Percentiles rank a stretch among this genome's conserved stretches.
phyloP scores from a whole-genome alignment of 2,329 filamentous ascomycete species.

The Stagonosporopsis chrysanthemi region DNA sequence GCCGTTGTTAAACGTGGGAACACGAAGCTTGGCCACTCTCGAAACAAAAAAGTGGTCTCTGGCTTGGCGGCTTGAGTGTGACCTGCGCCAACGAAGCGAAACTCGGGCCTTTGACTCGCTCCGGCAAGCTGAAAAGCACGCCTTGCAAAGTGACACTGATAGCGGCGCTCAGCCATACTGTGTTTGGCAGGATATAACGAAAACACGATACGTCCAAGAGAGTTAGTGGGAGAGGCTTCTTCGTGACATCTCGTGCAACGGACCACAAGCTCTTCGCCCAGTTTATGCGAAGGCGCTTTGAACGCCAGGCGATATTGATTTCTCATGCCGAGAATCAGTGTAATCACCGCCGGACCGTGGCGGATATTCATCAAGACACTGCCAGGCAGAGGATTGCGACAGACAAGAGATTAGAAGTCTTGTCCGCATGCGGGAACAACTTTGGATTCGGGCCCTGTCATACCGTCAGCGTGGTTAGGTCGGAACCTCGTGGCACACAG shows the following conservation, averaged over 20 bases:
- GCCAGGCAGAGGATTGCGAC: background rate
- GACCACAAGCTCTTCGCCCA: conserved; percentile 8
- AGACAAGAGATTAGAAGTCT: conserved; percentile 6
- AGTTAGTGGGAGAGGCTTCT: conserved; percentile 15
- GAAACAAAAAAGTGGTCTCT: conserved; percentile 42
- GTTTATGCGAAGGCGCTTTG: conserved; percentile 18
- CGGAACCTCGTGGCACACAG: conserved; percentile 38
- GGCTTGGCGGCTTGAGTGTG: conserved; percentile 46
- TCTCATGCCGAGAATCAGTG: conserved; percentile 9
- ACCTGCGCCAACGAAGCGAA: conserved; percentile 39
- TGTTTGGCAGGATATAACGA: conserved; percentile 30
- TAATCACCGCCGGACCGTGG: conserved; percentile 11
- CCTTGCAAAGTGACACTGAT: conserved; percentile 20
- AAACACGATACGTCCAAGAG: conserved; percentile 11
- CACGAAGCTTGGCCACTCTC: conserved; percentile 37
- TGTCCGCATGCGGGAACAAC: conserved; percentile 2
- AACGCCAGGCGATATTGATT: conserved; percentile 9
- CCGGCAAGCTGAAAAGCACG: conserved; percentile 42
- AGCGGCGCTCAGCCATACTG: conserved; percentile 28
- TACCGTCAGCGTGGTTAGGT: conserved; percentile 28
- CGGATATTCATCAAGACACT: conserved; percentile 2
- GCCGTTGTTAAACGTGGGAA: conserved; percentile 29
- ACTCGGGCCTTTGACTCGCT: conserved; percentile 44
- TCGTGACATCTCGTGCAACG: conserved; percentile 1
- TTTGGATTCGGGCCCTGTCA: conserved; percentile 7